Evolutionary conservation across 2,329 filamentous ascomycete genomes (phyloP), one percentile per base, ranked within the genome.

Genomic region (Neonectria ditissima): DNA sequence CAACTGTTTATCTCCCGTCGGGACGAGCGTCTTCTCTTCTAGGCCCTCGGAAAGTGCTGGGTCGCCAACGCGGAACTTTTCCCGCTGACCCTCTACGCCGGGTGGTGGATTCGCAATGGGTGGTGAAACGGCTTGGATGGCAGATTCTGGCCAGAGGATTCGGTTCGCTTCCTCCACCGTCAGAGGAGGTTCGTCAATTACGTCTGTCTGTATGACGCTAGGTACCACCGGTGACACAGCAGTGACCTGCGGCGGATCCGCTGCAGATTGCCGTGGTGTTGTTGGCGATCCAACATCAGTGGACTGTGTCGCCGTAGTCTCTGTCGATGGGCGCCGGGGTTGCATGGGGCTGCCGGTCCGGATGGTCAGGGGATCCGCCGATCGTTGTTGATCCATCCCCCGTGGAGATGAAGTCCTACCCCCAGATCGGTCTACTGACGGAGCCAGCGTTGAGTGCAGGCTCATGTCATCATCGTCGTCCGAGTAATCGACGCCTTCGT

Each of bases 21-120:
- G 69, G 0, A 78, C 70, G 10, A 82, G 71, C 16, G 75, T 78
- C 69, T 83, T 83, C 14, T 80, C 78, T 60, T 83, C 81, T 0
- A 78, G 59, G 0, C 68, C 73, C 1, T 73, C 63, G 0, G 65
- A 63, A 24, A 80, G 76, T 0, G 74, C 72, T 0, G 76, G 68
- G 45, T 82, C 81, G 1, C 75, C 75, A 0, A 72, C 64, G 1
- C 78, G 73, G 41, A 81, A 82, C 60, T 83, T 83, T 48, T 83
- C 81, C 4, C 78, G 77, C 11, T 73, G 62, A 0, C 72, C 76
- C 24, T 76, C 73, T 14, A 71, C 48, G 5, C 64, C 69, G 2
- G 63, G 59, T 2, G 69, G 60, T 0, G 66, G 55, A 1, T 47
- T 43, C 6, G 63, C 22, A 9, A 58, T 43, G 0, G 65, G 28